Base-by-base conservation (phyloP, 2,329 filamentous ascomycete species). In the Annulohypoxylon truncatum region DNA sequence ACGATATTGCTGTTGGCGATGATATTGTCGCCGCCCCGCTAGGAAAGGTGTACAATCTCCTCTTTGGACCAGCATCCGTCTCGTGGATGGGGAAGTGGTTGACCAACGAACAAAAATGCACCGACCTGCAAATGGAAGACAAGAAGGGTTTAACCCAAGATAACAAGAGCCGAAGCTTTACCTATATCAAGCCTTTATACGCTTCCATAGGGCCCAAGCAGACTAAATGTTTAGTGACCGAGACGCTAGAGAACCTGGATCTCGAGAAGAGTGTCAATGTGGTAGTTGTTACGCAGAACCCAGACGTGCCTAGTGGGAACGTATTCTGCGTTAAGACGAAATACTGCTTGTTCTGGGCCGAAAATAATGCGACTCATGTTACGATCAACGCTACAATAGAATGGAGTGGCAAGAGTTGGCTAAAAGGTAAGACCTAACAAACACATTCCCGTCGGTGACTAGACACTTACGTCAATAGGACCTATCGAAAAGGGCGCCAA, bases 381-480 rank as follows among this genome's bases (percentile, higher is more conserved):
- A 89, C 96, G 67, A 91, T 95, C 81, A 97, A 91, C 71, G 97
- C 93, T 77, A 91, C 89, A 1, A 92, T 97, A 44, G 96, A 99
- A 76, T 99, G 96, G 96, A 90, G 91, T 2, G 94, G 94, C 73
- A 99, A 98, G 84, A 97, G 94, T 82, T 99, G 96, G 96, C 82
- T 99, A 47, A 97, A 96, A 82, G 93, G 94, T 96, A 83, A 77
- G 83, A 35, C 54, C 69, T 29, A 15, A 68, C 59, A 31, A 47
- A 0, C 9, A 38, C 18, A 46, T n/a, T 12, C 22, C 18, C 40
- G 24, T 31, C n/a, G 10, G 9, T 7, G 24, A 26, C 15, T 24
- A 9, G 22, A 51, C 64, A 52, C 78, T 83, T 69, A 84, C 63
- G 31, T 52, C 55, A 44, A 33, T 70, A 97, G 94, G 92, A 68